A percentile compares a stretch with the other conserved stretches of the same genome.
Conservation (phyloP, 2,329 filamentous ascomycete genomes). For the Xylariomycetidae sp. region DNA sequence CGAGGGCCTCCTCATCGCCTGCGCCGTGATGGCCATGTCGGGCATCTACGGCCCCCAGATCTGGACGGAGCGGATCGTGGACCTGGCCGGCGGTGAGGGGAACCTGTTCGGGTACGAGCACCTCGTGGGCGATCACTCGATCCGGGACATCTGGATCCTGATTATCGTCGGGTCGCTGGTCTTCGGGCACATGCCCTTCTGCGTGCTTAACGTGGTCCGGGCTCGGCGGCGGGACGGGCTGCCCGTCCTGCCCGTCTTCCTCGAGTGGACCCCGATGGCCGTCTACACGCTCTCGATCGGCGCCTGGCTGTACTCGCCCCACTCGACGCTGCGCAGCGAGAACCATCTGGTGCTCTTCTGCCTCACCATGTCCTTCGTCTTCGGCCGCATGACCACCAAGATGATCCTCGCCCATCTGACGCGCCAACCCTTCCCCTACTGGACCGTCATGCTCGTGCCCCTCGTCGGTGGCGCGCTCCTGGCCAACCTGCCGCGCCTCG, state of each 20-base stretch:
- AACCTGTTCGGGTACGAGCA: conserved; percentile 48
- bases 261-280: conserved; percentile 90
- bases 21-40: conserved; percentile 77
- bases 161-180: conserved; percentile 63
- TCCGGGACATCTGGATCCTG: conserved; percentile 84
- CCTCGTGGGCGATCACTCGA: conserved; percentile 64
- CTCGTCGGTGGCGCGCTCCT: conserved; percentile 81
- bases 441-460: conserved; percentile 86
- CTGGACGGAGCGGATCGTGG: conserved; percentile 72
- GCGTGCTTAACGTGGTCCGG: conserved; percentile 77
- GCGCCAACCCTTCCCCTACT: conserved; percentile 90
- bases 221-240: conserved; percentile 69
- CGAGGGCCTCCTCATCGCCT: conserved; percentile 88
- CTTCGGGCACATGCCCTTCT: conserved; percentile 77
- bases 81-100: conserved; percentile 62
- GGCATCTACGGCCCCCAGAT: conserved; percentile 85
- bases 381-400: conserved; percentile 97
- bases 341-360: conserved; percentile 93
- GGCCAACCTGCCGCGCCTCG: conserved; percentile 75
- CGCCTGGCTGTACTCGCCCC: conserved; percentile 84
- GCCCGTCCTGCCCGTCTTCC: conserved; percentile 75
- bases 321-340: conserved; percentile 73
- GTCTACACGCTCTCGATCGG: conserved; percentile 72
- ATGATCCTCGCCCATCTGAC: conserved; percentile 96
- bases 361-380: conserved; percentile 92